Evolutionary conservation across 352 stramenopile species (phyloP), one percentile per base, ranked within the genome.

Genomic region (Phytopythium ostracodes): DNA sequence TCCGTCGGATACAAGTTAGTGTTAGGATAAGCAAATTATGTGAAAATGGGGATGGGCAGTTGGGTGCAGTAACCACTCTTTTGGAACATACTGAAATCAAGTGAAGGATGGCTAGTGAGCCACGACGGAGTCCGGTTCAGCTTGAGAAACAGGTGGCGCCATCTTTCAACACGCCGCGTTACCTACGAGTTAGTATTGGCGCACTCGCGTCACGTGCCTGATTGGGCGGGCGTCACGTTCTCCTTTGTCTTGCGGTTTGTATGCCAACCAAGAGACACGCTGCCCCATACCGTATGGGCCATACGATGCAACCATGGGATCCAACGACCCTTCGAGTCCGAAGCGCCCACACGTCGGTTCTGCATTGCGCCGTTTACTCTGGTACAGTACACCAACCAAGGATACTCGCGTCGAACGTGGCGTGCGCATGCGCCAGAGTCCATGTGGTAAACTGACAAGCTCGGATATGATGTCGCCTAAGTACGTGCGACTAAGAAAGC

Each of bases 361-460:
- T n/a, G n/a, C n/a, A n/a, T n/a, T n/a, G n/a, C n/a, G n/a, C n/a
- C n/a, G n/a, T n/a, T n/a, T n/a, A n/a, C n/a, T n/a, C n/a, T n/a
- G n/a, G n/a, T 20, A 20, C 36, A 43, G 12, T 15, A 43, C 40
- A 12, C 8, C 40, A n/a, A 7, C 42, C 42, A 27, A 36, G 24
- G 15, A 54, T 54, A 31, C 49, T 56, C 49, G 29, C 20, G 52
- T 33, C 52, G 46, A 57, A 57, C 33, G 52, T 57, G 52, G 29
- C 52, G 29, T 44, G 52, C 52, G 52, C 52, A 31, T 57, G 29
- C 52, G 52, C 29, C 31, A 46, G 47, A 14, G 15, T 33, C 46
- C 46, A 52, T 33, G 22, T 52, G 46, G 46, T 27, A 49, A 49
- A 25, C n/a, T 17, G 2, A 10, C 22, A 12, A 25, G n/a, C 20